Conservation (phyloP, 345 rosid species). For the Eucalyptus sp. region DNA sequence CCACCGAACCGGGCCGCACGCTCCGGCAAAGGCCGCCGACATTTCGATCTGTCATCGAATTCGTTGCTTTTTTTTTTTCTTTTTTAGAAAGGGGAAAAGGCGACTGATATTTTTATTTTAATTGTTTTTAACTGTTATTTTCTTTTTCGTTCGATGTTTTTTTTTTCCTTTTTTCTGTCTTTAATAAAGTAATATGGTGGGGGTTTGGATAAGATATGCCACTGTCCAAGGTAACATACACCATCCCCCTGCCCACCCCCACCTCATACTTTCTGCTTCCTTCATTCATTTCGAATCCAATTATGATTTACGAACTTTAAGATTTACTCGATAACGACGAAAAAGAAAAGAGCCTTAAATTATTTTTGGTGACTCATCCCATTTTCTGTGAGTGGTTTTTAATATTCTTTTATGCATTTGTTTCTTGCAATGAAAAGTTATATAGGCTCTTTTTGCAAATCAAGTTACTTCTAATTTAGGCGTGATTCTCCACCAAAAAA, state of each 20-base stretch:
- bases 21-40: background rate
- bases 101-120: background rate
- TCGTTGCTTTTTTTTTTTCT: background rate
- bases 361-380: background rate
- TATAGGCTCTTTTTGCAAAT: background rate
- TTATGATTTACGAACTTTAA: background rate
- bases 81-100: background rate
- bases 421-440: background rate
- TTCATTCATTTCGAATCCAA: background rate
- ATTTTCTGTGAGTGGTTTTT: background rate
- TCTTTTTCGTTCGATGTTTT: background rate
- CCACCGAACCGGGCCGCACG: constrained; percentile 2
- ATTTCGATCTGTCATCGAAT: background rate
- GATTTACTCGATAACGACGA: background rate
- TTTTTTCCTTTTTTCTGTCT: background rate
- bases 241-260: background rate
- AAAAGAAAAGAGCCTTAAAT: background rate
- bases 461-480: background rate
- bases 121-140: background rate
- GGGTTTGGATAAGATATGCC: background rate
- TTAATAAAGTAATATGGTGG: background rate
- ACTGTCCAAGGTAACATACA: background rate
- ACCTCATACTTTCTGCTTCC: background rate
- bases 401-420: background rate
- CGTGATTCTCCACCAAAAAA: background rate